These are phyloP conservation scores for Schizosaccharomyces lindneri DNA, from an alignment of 805 yeast genomes.

Conservation along the genomic window DNA sequence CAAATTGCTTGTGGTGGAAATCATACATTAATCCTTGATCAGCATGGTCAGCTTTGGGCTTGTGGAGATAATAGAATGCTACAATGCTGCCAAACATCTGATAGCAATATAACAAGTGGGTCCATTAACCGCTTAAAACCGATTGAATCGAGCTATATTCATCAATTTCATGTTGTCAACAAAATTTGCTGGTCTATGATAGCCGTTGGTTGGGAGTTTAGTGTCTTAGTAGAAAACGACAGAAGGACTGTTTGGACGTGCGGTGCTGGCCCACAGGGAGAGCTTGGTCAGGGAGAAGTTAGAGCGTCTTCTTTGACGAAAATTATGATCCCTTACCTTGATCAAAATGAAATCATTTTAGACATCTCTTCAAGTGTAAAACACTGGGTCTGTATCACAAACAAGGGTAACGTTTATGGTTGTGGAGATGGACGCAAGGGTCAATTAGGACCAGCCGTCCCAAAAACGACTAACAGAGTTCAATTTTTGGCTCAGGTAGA, in stretches of 20 bases:
- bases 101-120: background rate
- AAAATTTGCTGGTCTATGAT: background rate
- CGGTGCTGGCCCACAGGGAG: background rate
- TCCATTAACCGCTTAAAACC: background rate
- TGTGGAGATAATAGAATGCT: background rate
- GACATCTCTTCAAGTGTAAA: background rate
- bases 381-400: background rate
- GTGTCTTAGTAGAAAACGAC: background rate
- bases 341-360: background rate
- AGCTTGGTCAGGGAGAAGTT: background rate
- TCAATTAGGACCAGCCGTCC: background rate
- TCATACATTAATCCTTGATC: background rate
- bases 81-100: background rate
- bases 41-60: background rate
- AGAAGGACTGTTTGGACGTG: background rate
- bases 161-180: background rate
- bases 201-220: background rate
- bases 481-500: background rate
- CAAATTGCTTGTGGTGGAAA: background rate
- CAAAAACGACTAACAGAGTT: background rate
- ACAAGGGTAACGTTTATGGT: background rate
- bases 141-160: background rate
- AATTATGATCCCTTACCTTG: background rate
- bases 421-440: slow-evolving; percentile 3
- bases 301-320: background rate